phyloP scores from a whole-genome alignment of 2,329 filamentous ascomycete species.

The Metarhizium album region DNA sequence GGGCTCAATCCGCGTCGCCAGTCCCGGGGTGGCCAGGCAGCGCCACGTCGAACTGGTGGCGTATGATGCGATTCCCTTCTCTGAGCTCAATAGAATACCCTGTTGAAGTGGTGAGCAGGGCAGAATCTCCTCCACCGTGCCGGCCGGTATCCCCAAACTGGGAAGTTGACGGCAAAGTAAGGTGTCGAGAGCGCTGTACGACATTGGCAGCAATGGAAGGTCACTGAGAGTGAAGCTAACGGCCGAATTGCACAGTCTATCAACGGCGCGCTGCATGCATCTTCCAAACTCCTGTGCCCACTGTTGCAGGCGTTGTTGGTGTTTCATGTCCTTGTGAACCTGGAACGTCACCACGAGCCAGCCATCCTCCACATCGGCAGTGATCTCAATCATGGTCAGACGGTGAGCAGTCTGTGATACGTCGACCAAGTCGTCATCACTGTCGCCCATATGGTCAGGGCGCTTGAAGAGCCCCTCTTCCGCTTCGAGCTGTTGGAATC shows the following conservation, averaged over 20 bases:
- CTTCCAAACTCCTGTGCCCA: not conserved
- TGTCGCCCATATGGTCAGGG: not conserved
- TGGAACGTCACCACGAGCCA: constrained; percentile 4
- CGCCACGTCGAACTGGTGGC: not conserved
- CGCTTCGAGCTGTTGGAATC: constrained; percentile 31
- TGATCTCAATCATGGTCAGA: constrained; percentile 7
- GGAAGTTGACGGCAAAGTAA: not conserved
- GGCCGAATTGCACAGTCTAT: not conserved
- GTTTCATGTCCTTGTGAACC: constrained; percentile 5
- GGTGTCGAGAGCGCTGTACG: not conserved
- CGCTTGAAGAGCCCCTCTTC: constrained; percentile 14
- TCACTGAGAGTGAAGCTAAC: not conserved
- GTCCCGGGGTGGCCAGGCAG: not conserved
- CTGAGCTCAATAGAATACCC: constrained; percentile 1
- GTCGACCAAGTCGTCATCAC: constrained; percentile 1
- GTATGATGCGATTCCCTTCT: not conserved
- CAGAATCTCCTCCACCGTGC: not conserved
- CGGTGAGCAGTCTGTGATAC: constrained; percentile 2
- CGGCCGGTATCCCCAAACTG: not conserved
- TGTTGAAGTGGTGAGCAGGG: constrained; percentile 4
- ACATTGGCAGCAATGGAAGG: not conserved
- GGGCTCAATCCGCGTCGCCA: not conserved
- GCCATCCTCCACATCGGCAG: constrained; percentile 5
- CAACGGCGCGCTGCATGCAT: not conserved
- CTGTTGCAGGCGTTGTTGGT: constrained; percentile 3